Evolutionary conservation across 2,329 filamentous ascomycete genomes (phyloP).

Genomic region (Rhynchosporium graminicola): DNA sequence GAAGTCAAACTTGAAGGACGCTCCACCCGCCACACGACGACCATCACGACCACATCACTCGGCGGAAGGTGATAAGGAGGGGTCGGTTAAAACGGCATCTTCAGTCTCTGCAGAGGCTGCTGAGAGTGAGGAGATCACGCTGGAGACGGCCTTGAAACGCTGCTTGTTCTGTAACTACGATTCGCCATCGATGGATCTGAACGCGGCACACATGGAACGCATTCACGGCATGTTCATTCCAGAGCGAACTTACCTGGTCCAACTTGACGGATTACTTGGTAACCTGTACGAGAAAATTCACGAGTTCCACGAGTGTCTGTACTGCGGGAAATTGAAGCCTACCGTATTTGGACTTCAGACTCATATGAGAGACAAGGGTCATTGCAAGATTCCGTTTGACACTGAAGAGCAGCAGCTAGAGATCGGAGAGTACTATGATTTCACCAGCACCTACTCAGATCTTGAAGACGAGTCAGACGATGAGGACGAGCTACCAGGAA

Average conservation of each 20-base stretch:
- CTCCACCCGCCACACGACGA: constrained; percentile 27
- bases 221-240: constrained; percentile 96
- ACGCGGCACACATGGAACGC: constrained; percentile 85
- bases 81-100: constrained; percentile 32
- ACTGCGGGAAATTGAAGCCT: constrained; percentile 80
- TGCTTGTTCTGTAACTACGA: constrained; percentile 94
- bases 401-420: constrained; percentile 88
- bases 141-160: constrained; percentile 40
- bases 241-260: constrained; percentile 78
- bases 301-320: constrained; percentile 80
- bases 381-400: constrained; percentile 94
- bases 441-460: constrained; percentile 92
- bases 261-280: constrained; percentile 77
- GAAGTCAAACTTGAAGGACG: constrained; percentile 54
- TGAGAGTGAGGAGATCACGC: constrained; percentile 48
- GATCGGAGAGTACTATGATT: constrained; percentile 96
- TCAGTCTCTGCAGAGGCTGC: constrained; percentile 32
- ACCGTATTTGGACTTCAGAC: constrained; percentile 83
- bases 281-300: constrained; percentile 80
- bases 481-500: constrained; percentile 52
- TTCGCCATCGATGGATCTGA: constrained; percentile 74
- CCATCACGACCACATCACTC: constrained; percentile 34
- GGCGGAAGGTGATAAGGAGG: constrained; percentile 28
- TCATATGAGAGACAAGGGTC: constrained; percentile 95
- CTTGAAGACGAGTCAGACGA: constrained; percentile 63